Base-by-base conservation (phyloP, 2,329 filamentous ascomycete genomes). In the Colletotrichum sp. region DNA sequence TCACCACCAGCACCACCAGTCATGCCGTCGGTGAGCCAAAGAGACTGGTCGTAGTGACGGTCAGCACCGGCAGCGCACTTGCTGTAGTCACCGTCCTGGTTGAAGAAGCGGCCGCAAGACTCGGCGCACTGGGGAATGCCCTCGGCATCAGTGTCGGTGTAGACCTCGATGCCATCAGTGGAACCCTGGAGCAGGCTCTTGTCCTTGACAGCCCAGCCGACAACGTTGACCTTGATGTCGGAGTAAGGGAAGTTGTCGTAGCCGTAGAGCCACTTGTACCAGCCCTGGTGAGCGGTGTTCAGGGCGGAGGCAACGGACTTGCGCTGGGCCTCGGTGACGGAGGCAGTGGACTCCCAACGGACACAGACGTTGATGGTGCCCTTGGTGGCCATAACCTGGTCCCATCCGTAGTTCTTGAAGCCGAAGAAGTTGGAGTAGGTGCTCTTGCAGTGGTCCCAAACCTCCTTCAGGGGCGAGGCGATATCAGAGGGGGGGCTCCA, bases 21-120 rank as follows among this genome's bases (percentile, higher is more conserved):
- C 76, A 89, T 82, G 8, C 86, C 87, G 28, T 86, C 85, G 0
- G 87, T 88, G n/a, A 89, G 82, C 87, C 87, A 89, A 62, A 89
- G 83, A 7, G 84, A 86, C 78, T 86, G 81, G 77, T 88, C 86
- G 77, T 88, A 89, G 80, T 87, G 87, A 16, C 82, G 79, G 34
- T 77, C 82, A 2, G 83, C 83, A 26, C 86, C 85, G 16, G 81
- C 83, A 7, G 84, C 77, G 77, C 87, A 88, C 21, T 81, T 78
- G 73, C 79, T 80, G 78, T 88, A 88, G 72, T 87, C 81, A n/a
- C 79, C 80, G 52, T 87, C 80, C 77, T 86, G 84, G 79, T 89
- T 84, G 82, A 87, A 88, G 81, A 87, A 87, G 32, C 86, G 83
- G 18, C 86, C 86, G 74, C 87, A 88, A 8, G 81, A 78, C 57